Base-by-base conservation (phyloP, 2,329 filamentous ascomycete species). In the Xylaria sp. region DNA sequence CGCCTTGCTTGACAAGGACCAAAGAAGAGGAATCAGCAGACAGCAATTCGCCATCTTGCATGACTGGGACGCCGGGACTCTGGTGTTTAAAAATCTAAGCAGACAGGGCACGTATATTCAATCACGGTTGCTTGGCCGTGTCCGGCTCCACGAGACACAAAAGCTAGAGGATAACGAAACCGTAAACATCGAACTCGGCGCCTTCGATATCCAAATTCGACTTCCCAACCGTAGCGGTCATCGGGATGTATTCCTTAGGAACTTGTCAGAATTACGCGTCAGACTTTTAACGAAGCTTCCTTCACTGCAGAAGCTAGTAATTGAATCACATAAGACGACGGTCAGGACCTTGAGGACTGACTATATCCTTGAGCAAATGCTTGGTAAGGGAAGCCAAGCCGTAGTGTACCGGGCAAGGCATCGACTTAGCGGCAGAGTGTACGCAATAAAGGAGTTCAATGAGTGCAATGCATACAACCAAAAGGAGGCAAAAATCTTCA, bases 401-500 rank as follows among this genome's bases (percentile, higher is more conserved):
- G 20, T 2, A 8, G 58, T 66, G 6, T 55, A 32, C 30, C 5
- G 9, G 10, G 58, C 45, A 39, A 6, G 0, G 7, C 2, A 66
- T 28, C 25, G 7, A 28, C 1, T 0, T 6, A 50, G 12, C 18
- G 53, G 53, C 32, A 2, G 18, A 1, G 0, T 12, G 1, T 57
- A 13, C 15, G 64, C 64, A 4, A 20, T 36, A n/a, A 66, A 66
- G 15, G 1, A 28, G 12, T 52, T 13, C 23, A 2, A 36, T 39
- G 4, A 36, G 1, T 0, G 2, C 9, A 2, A n/a, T 4, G 28
- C 1, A 3, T 8, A 2, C n/a, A 62, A 6, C 15, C 10, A 1
- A 4, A 2, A 41, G 7, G 60, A 45, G 39, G n/a, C 4, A 18
- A 2, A 18, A 0, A 25, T n/a, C 39, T 13, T n/a, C 2, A 12